Evolutionary conservation across 2,329 filamentous ascomycete species (phyloP), one percentile per base, ranked within the genome.

Genomic region (Calonectria leucothoes): DNA sequence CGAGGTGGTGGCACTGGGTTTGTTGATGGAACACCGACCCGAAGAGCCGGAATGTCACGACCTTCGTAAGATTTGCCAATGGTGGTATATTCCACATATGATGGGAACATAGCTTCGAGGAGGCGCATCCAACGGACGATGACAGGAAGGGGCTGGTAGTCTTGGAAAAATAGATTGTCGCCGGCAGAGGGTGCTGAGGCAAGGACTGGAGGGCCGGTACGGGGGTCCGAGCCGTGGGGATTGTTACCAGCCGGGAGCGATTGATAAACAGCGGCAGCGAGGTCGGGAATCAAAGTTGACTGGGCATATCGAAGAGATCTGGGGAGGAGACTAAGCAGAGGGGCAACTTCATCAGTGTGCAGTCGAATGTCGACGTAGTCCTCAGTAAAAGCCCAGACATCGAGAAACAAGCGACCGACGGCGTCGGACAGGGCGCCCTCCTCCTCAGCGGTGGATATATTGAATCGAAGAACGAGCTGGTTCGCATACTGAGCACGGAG

Each of bases 81-180:
- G 71, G 87, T 94, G 75, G 94, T 91, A 77, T 93, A 90, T 66
- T 91, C 88, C 51, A 96, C 94, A 77, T 95, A 93, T 0, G 92
- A 93, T 0, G 95, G 93, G 82, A 98, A 98, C 91, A 98, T 95
- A 70, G 95, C 96, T 55, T 95, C 91, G 77, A 98, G 90, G 48
- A 98, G 89, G 63, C 92, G 92, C 93, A 98, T 96, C 97, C 97
- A 99, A 42, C 94, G 94, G n/a, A 91, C 87, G 71, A 98, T 94
- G 52, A 90, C 95, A 4, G 94, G 92, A 27, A 97, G 88, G 2
- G 96, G 95, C 81, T 98, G 97, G 83, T 98, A 99, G 81, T 98
- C 92, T 66, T 92, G 91, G 85, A 99, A 98, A 86, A 98, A 98
- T 48, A 98, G 88, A 81, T 95, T 95, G 71, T 93, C 90, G n/a